Conservation (phyloP, 108 stramenopile species). For the Conticribra weissflogii region DNA sequence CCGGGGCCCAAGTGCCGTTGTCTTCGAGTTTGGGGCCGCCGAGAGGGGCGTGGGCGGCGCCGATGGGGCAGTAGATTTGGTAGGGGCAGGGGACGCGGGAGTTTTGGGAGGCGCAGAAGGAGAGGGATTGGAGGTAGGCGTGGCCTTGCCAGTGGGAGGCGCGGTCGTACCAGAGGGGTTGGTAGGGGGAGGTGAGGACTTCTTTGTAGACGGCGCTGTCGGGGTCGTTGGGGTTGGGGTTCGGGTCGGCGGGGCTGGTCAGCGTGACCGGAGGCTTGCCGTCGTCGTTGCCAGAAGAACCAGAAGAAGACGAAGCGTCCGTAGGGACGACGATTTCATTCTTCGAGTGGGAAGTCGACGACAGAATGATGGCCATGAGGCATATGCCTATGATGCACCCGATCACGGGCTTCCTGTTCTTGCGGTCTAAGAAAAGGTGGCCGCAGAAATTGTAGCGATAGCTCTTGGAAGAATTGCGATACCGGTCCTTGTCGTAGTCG, state of each 20-base stretch:
- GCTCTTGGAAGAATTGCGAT: not conserved
- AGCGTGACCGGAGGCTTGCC: not conserved
- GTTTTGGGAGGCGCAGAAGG: slow-evolving; percentile 2
- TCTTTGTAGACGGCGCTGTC: not conserved
- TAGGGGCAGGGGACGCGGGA: slow-evolving; percentile 8
- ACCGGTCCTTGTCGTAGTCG: not conserved
- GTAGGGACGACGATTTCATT: too few species aligned
- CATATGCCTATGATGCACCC: not conserved
- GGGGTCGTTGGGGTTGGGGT: slow-evolving; percentile 4
- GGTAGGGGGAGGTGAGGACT: not conserved
- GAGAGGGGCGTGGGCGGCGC: not conserved
- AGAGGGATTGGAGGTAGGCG: slow-evolving; percentile 12
- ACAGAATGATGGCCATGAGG: not conserved
- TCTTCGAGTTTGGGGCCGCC: slow-evolving; percentile 1
- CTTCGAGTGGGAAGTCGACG: too few species aligned
- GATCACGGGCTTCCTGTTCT: not conserved
- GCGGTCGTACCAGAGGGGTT: slow-evolving; percentile 13
- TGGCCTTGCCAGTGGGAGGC: slow-evolving; percentile 10
- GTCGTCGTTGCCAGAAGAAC: too few species aligned
- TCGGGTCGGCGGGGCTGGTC: not conserved
- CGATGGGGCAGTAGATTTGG: slow-evolving; percentile 3
- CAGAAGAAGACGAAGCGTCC: too few species aligned
- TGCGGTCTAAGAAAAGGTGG: not conserved
- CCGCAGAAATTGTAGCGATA: not conserved
- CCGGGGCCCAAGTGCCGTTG: slow-evolving; percentile 9